Base-by-base conservation (phyloP, 2,329 filamentous ascomycete genomes). In the Aspergillus niger region DNA sequence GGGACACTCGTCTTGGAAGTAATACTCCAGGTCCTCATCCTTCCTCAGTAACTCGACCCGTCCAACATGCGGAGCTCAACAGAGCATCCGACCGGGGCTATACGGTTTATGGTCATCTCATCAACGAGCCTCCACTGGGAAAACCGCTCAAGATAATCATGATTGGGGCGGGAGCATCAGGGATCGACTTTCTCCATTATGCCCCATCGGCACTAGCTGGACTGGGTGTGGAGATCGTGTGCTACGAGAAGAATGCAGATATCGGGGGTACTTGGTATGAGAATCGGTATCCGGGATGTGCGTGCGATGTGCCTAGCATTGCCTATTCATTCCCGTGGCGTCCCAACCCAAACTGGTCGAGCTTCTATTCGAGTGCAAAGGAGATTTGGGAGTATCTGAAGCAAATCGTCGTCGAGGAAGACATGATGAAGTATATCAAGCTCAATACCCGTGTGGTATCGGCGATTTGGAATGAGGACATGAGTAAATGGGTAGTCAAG, bases 111-210 rank as follows among this genome's bases (percentile, higher is more conserved):
- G n/a, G 48, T 7, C 44, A 55, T n/a, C 28, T 60, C 7, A 60
- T 60, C 39, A 57, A 57, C 44, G 58, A 60, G 20, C 44, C 58
- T 1, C 47, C 48, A 2, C 47, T 28, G 5, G 47, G 20, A 17
- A 53, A 60, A 24, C 69, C 66, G 2, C 47, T 76, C 56, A 66
- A 69, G 48, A 64, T 77, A 7, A 61, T 76, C 4, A 65, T 75
- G 41, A 74, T 78, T 32, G 75, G 76, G 6, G 72, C 73, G 2
- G 76, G 76, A 1, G 68, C 77, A 8, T 73, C 73, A 5, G 75
- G 76, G 4, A 75, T 78, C 15, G 58, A 61, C 75, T 24, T 67
- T 70, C 13, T 74, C 68, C 26, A 72, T 76, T 55, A 67, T 72
- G 28, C 70, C 74, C 24, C 65, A 62, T 3, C 73, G 72, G 59